Evolutionary conservation across 108 stramenopile species (phyloP).

Genomic region (Skeletonema costatum): DNA sequence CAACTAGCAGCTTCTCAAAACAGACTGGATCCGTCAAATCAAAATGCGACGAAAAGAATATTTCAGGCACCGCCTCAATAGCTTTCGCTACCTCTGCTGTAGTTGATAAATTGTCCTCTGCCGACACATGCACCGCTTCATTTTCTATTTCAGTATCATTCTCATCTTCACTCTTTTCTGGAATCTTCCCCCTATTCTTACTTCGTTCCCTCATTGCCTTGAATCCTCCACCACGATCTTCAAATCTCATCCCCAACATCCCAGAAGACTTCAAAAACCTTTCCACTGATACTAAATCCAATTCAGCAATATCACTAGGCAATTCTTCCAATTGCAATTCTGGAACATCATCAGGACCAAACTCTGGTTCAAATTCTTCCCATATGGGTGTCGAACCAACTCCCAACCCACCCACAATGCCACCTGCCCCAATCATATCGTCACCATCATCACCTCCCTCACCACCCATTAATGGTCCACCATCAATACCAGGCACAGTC

Average conservation of each 20-base stretch:
- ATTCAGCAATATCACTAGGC: conserved; percentile 30
- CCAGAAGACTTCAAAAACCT: conserved; percentile 37
- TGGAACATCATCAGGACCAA: conserved; percentile 49
- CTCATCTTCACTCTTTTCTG: conserved; percentile 3
- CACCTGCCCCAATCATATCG: conserved; percentile 9
- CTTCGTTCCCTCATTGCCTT: conserved; percentile 20
- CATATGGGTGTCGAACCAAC: conserved; percentile 7
- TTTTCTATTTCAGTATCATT: conserved; percentile 13
- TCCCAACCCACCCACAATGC: conserved; percentile 7
- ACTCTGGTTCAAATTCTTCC: conserved; percentile 45
- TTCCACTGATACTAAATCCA: conserved; percentile 46
- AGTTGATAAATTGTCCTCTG: conserved; percentile 1
- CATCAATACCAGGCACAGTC: conserved; percentile 40
- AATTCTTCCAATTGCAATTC: conserved; percentile 41
- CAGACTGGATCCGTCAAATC: conserved; percentile 80
- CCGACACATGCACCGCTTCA: background rate
- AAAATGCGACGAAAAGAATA: conserved; percentile 73
- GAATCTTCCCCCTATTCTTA: background rate
- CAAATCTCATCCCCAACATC: conserved; percentile 51
- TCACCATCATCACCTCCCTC: conserved; percentile 7
- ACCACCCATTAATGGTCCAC: conserved; percentile 18
- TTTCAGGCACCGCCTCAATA: conserved; percentile 55
- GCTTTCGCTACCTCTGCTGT: conserved; percentile 20
- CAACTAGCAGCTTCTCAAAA: conserved; percentile 68
- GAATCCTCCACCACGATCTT: conserved; percentile 53